phyloP scores from a whole-genome alignment of 305 asterid species.

The Petunia hybrid region DNA sequence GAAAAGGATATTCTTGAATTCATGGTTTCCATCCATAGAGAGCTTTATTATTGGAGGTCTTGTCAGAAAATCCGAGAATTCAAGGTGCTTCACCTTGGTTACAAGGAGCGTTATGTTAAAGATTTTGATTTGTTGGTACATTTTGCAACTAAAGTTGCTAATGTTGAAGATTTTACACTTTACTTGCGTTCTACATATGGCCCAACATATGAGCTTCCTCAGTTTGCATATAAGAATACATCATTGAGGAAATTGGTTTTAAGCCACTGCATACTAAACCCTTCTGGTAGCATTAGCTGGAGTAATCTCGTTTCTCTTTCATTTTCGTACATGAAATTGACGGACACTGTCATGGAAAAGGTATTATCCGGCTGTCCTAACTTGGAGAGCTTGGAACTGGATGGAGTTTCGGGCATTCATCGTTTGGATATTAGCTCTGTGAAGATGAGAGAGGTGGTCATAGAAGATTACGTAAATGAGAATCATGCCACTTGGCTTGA shows the following conservation, averaged over 20 bases:
- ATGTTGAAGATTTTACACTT: not conserved
- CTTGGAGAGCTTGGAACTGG: constrained; percentile 27
- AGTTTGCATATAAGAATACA: constrained; percentile 26
- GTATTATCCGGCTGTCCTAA: constrained; percentile 37
- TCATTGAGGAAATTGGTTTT: constrained; percentile 3
- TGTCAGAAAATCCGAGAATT: not conserved
- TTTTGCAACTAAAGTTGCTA: constrained; percentile 12
- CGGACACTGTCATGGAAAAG: not conserved
- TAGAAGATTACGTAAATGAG: not conserved
- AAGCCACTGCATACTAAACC: not conserved
- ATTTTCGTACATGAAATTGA: not conserved
- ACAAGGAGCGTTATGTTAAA: not conserved
- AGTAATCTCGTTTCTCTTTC: constrained; percentile 16
- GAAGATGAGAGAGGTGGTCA: not conserved
- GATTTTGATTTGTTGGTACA: constrained; percentile 8
- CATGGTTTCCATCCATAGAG: not conserved
- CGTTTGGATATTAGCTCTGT: constrained; percentile 1
- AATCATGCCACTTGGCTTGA: not conserved
- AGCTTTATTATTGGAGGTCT: not conserved
- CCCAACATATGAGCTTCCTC: constrained; percentile 29
- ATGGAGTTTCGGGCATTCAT: constrained; percentile 8
- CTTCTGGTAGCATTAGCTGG: constrained; percentile 31
- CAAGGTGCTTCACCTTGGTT: no score
- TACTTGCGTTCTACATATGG: not conserved
- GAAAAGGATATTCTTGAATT: not conserved